Base-by-base conservation (phyloP, 352 stramenopile species). In the Pythium chondricola region DNA sequence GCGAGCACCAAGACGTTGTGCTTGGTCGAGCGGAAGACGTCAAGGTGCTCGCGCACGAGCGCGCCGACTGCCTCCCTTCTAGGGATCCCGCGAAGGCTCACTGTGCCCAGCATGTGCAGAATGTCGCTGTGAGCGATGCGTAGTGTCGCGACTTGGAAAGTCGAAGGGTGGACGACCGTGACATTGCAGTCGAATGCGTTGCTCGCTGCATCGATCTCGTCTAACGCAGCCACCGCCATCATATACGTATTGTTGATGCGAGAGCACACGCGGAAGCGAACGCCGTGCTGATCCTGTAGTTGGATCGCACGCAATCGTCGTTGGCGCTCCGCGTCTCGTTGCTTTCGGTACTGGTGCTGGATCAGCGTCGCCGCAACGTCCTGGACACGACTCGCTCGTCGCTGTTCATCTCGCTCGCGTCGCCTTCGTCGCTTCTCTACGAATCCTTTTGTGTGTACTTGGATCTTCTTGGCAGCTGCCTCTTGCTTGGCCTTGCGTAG, bases 21-120 rank as follows among this genome's bases (percentile, higher is more conserved):
- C 32, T 52, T 43, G 2, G 32, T 47, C 0, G 66, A 75, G 1
- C 66, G 51, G 33, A 75, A 75, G 16, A 70, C 52, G 20, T 73
- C 60, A 24, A 76, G 41, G 30, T 73, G 61, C 24, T 58, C 30
- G 11, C 7, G 25, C 13, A 73, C 37, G 1, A 76, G 17, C 22
- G 43, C 27, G 9, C 62, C 40, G 0, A 69, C 31, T 14, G 69
- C 45, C 35, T 56, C n/a, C 0, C 50, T 44, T 2, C 64, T 56
- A 13, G 42, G 46, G 26, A 26, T 43, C 7, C n/a, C 17, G n/a
- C 4, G 43, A 1, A 53, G 27, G 2, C 25, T 57, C 11, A 2
- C 17, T 8, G 18, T 33, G 24, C 8, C 7, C 6, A 44, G 6
- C 4, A 58, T 51, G 3, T 17, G 35, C 25, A 55, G 18, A 3